Evolutionary conservation across 2,329 filamentous ascomycete genomes (phyloP).

Genomic region (Penicillium polonicum): DNA sequence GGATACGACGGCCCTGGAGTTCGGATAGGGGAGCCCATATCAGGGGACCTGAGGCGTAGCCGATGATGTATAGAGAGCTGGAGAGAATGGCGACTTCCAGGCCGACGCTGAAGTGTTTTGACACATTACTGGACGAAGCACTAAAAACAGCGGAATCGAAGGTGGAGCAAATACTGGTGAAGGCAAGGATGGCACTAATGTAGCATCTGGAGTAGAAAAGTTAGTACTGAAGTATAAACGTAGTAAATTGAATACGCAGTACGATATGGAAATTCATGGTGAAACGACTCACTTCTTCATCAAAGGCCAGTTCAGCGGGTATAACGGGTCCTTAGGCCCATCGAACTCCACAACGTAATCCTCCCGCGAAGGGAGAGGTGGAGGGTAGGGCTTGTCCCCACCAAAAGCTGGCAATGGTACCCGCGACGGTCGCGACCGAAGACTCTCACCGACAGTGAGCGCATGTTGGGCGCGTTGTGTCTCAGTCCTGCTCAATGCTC

Average conservation of each 20-base stretch:
- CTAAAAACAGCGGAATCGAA: conserved; percentile 65
- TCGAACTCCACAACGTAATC: conserved; percentile 58
- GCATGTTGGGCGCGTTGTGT: conserved; percentile 41
- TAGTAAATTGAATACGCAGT: not conserved
- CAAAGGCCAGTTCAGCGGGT: conserved; percentile 55
- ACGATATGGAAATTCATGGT: not conserved
- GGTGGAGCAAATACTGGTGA: conserved; percentile 41
- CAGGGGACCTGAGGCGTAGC: conserved; percentile 57
- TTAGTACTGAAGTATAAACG: not conserved
- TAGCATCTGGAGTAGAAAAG: conserved; percentile 6
- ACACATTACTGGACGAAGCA: conserved; percentile 57
- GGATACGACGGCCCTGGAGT: conserved; percentile 56
- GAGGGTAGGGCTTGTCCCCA: conserved; percentile 52
- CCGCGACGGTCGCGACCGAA: conserved; percentile 26
- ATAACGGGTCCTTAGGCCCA: conserved; percentile 50
- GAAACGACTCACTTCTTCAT: conserved; percentile 43
- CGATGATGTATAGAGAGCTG: conserved; percentile 48
- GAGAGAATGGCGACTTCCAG: conserved; percentile 44
- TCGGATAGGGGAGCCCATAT: conserved; percentile 63
- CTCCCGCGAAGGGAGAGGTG: conserved; percentile 50
- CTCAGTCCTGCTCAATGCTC: conserved; percentile 32
- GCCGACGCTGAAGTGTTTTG: conserved; percentile 46
- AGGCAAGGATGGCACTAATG: conserved; percentile 24
- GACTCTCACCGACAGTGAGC: conserved; percentile 33
- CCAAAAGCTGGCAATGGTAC: conserved; percentile 28